phyloP scores from a whole-genome alignment of 257 asterid genomes.

The Solanum verrucosum region DNA sequence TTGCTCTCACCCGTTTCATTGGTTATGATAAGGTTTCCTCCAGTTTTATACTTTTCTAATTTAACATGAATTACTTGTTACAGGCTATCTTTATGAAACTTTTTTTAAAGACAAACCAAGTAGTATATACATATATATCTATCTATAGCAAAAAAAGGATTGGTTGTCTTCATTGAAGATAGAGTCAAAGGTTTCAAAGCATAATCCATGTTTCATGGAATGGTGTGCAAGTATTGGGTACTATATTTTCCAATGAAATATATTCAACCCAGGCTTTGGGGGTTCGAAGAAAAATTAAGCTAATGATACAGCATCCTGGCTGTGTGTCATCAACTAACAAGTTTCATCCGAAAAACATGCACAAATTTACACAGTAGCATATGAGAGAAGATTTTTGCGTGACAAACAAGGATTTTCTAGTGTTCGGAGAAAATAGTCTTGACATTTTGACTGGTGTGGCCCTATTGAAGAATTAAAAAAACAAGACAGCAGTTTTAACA shows the following conservation, averaged over 20 bases:
- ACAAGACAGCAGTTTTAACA: not conserved
- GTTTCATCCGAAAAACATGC: not conserved
- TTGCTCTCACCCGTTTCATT: not conserved
- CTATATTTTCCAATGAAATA: not conserved
- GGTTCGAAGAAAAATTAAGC: not conserved
- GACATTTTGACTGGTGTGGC: not conserved
- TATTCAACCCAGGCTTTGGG: not conserved
- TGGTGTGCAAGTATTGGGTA: not conserved
- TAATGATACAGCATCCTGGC: not conserved
- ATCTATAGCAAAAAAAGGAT: not conserved
- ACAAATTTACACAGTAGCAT: not conserved
- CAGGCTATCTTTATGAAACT: not conserved
- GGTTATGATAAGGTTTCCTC: not conserved
- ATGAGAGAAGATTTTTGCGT: not conserved
- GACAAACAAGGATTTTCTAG: not conserved
- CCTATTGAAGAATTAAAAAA: not conserved
- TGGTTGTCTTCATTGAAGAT: not conserved
- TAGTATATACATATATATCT: not conserved
- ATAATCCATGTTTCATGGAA: not conserved
- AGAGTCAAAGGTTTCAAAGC: not conserved
- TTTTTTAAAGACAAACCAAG: not conserved
- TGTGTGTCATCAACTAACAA: not conserved
- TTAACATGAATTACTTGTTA: not conserved
- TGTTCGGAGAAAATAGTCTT: not conserved
- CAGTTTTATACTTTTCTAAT: not conserved